phyloP scores from a whole-genome alignment of 2,329 filamentous ascomycete genomes.

The Aurifilum marmelostoma region DNA sequence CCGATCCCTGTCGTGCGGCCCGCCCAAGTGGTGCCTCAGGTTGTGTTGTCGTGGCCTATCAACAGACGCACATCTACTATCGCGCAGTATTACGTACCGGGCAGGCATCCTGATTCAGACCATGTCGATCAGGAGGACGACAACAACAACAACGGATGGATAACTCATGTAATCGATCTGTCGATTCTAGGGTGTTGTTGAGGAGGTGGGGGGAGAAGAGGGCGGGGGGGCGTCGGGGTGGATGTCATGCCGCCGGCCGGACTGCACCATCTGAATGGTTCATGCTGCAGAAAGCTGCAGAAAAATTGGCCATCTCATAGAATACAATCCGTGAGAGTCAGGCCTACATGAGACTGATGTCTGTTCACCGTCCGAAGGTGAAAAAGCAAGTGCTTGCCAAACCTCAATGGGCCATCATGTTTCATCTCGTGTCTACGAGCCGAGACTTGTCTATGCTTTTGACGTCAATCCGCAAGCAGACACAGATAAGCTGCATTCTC shows the following conservation, averaged over 20 bases:
- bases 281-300: not conserved
- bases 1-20: constrained; percentile 14
- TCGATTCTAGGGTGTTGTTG: not conserved
- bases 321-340: not conserved
- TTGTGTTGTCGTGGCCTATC: not conserved
- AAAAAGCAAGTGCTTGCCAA: not conserved
- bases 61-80: constrained; percentile 14
- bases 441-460: not conserved
- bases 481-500: constrained; percentile 18
- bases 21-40: constrained; percentile 15
- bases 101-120: constrained; percentile 13
- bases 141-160: not conserved
- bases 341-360: not conserved
- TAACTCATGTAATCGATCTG: not conserved
- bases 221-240: not conserved
- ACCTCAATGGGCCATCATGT: not conserved
- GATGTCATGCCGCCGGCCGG: not conserved
- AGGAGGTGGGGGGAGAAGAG: too few species aligned
- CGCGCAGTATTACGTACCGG: constrained; percentile 16
- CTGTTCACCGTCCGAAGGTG: not conserved
- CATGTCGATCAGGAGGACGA: constrained; percentile 2
- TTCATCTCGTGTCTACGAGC: not conserved
- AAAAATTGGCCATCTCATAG: not conserved
- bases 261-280: not conserved
- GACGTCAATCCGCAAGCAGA: constrained; percentile 2